Evolutionary conservation across 345 rosid species (phyloP), one percentile per base, ranked within the genome.

Genomic region (Eucalyptus leucophloia): DNA sequence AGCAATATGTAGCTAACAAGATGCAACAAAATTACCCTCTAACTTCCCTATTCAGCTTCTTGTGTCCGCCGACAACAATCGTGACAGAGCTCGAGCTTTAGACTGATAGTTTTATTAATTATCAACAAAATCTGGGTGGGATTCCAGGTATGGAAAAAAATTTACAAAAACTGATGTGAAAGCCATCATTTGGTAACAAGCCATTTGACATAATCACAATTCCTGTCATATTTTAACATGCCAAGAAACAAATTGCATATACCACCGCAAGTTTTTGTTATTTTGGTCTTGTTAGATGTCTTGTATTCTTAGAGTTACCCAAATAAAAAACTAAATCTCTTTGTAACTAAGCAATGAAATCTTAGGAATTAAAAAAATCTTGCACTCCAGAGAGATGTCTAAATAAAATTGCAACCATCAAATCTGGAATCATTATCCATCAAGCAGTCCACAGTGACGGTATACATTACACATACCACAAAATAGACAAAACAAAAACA

Each of bases 231-330:
- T 28, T 62, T 62, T 28, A 62, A 62, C 69, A 3, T 62, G 69
- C 32, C 16, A 28, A 60, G 32, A 62, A 28, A 28, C 34, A 2
- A 62, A 28, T 62, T 0, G 16, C 17, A 12, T 28, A 13, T 0
- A 28, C 32, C 17, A 0, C 32, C 69, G 0, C 32, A 28, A 60
- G n/a, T 13, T 6, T 62, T 62, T 0, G 32, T 30, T 30, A 62
- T 62, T 62, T 28, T 0, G 32, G 32, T 60, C 32, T 28, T 62
- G 32, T 62, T 28, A 13, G 58, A 53, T 53, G 58, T 19, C 34
- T 62, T 28, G 17, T 62, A 28, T 0, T 12, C 69, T 32, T 60
- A 60, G 32, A 60, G 69, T 60, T 28, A 60, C 32, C 15, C 69
- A 60, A 28, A 58, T 58, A 10, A 58, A 24, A 58, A 58, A 26